Conservation (phyloP, 225 moss, liverwort and hornwort species). For the Physcomitrellopsis africana region DNA sequence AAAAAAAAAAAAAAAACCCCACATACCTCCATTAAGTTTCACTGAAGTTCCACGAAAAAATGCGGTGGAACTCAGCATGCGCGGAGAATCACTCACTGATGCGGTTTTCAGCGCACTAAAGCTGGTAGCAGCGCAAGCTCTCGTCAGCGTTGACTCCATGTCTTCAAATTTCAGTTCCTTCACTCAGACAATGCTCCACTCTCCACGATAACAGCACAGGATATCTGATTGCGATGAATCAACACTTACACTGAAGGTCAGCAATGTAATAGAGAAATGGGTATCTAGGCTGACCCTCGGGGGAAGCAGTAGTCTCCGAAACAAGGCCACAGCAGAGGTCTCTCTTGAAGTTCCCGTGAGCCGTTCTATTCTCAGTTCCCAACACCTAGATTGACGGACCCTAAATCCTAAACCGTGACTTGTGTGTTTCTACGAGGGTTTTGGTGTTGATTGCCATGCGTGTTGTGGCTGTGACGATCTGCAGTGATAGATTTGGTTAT, state of each 20-base stretch:
- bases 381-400: not conserved
- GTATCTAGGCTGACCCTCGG: not conserved
- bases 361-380: constrained; percentile 20
- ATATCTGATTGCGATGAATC: not conserved
- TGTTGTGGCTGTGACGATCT: not conserved
- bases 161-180: not conserved
- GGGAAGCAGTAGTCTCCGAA: not conserved
- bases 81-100: not conserved
- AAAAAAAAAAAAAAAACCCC: not conserved
- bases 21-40: constrained; percentile 25
- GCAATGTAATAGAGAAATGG: not conserved
- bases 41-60: constrained; percentile 33
- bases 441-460: no score
- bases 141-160: constrained; percentile 18
- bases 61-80: constrained; percentile 18
- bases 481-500: constrained; percentile 12
- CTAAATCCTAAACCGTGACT: not conserved
- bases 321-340: not conserved
- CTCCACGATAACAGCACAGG: not conserved
- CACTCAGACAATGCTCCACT: not conserved
- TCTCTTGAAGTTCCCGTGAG: not conserved
- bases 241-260: not conserved
- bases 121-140: constrained; percentile 4
- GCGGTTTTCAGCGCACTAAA: not conserved
- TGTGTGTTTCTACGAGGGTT: no score